Conservation (phyloP, 2,329 filamentous ascomycete genomes). For the Plenodomus lindquistii region DNA sequence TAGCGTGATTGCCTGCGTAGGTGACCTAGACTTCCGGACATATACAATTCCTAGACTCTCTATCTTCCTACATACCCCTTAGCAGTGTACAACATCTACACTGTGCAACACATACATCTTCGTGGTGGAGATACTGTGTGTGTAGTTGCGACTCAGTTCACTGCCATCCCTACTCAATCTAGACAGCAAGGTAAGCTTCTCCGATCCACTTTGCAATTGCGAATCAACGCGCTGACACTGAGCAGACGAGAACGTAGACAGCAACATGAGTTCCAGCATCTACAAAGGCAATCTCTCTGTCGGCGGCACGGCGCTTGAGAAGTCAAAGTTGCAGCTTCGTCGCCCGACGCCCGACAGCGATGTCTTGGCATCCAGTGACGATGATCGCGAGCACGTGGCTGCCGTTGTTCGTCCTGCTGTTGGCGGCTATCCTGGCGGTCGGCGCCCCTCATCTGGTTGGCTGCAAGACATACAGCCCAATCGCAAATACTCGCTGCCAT, state of each 20-base stretch:
- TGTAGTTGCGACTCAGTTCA: slow-evolving; percentile 3
- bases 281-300: slow-evolving; percentile 38
- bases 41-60: slow-evolving; percentile 6
- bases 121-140: slow-evolving; percentile 14
- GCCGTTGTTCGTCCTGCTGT: slow-evolving; percentile 24
- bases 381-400: slow-evolving; percentile 69
- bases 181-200: slow-evolving; percentile 18
- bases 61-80: slow-evolving; percentile 9
- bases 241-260: slow-evolving; percentile 1
- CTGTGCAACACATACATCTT: slow-evolving; percentile 11
- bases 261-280: slow-evolving; percentile 30
- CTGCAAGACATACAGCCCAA: slow-evolving; percentile 74
- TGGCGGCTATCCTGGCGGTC: slow-evolving; percentile 26
- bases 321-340: slow-evolving; percentile 68
- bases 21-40: slow-evolving; percentile 12
- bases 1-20: slow-evolving; percentile 15
- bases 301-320: slow-evolving; percentile 57
- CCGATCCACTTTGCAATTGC: not conserved
- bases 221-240: slow-evolving; percentile 8
- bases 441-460: slow-evolving; percentile 59
- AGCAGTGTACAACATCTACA: slow-evolving; percentile 10
- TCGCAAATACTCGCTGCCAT: slow-evolving; percentile 75
- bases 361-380: slow-evolving; percentile 89
- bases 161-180: not conserved
- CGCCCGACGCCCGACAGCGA: slow-evolving; percentile 93